Evolutionary conservation across 306 rosid genomes (phyloP), one percentile per base, ranked within the genome.

Genomic region (Cucurbita ficifolia): DNA sequence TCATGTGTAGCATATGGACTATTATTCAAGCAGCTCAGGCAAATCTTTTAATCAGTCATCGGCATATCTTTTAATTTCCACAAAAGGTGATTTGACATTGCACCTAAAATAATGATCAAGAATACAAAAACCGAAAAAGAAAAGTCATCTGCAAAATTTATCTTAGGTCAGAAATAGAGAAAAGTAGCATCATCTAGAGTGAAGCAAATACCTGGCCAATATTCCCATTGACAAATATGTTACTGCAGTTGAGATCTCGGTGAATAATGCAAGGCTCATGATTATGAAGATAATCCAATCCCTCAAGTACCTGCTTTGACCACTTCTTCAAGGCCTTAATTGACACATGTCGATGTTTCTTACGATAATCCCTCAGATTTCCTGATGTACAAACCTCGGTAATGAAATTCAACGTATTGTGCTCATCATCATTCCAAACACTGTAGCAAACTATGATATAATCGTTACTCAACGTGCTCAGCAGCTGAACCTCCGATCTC

Each of bases 211-310:
- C 98, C 96, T 90, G 92, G 48, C 97, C 98, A 50, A 87, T 78
- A 61, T 90, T 93, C 36, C 97, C 98, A 73, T 93, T 93, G 69
- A 93, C 81, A 65, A 93, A 90, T 81, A 93, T 88, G 85, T 93
- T 93, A 56, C 98, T 93, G 80, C 98, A 93, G 55, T 93, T 93
- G 80, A 93, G 98, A 78, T 93, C 98, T 62, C 98, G 82, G 76
- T 93, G 98, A 77, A 93, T 90, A 59, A 93, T 86, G 84, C 97
- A 90, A 0, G 98, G 98, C 3, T 93, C 96, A 68, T 90, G 97
- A 7, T 87, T 88, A 61, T 93, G 98, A 59, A 93, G 96, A 82
- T 86, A 90, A 46, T 93, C 89, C 92, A 93, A 82, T 17, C 97
- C 98, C 79, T 87, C 88, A 36, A 93, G 94, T 48, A 93, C 85